Evolutionary conservation across 202 grass and related monocot genomes (phyloP), one percentile per base, ranked within the genome.

Genomic region (Setaria italica): DNA sequence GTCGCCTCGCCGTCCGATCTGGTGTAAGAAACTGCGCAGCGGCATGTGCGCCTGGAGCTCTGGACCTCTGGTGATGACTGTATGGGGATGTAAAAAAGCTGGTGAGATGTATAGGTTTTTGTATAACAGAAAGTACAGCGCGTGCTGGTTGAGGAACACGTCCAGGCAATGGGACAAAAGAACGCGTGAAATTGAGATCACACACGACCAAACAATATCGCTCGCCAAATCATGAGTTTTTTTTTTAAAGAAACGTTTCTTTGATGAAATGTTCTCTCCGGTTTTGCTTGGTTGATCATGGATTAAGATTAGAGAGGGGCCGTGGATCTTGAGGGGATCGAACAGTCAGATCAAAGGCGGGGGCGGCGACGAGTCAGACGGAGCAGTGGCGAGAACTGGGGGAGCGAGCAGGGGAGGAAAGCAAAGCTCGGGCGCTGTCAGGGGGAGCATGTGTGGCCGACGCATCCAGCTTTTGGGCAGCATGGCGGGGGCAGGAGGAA

Each of bases 381-480:
- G 83, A 90, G 78, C 84, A 76, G 75, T 70, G 72, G 72, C 49
- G 69, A 77, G 13, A 69, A 35, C n/a, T 30, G 65, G 64, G 64
- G 78, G 39, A 67, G 41, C 70, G 14, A 56, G 21, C 87, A 85
- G 69, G 69, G n/a, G 30, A 7, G 72, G 72, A 82, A 86, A 82
- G 83, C 73, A 16, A 66, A 48, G 82, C 35, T 37, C 35, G 17
- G n/a, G 57, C n/a, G 58, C 35, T 72, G 72, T 32, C 62, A 71
- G 49, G 68, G 83, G 73, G 10, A 71, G 20, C 85, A 75, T 84
- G 89, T 76, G 85, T 76, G 80, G 76, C 47, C 79, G 20, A 67
- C 66, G 79, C 29, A 3, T 53, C 67, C 84, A 90, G 76, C 85
- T 84, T 90, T 90, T 76, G 56, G 85, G 53, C 70, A 5, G 67